Evolutionary conservation across 176 grass and related monocot species (phyloP).

Genomic region (Thinopyrum elongatum): DNA sequence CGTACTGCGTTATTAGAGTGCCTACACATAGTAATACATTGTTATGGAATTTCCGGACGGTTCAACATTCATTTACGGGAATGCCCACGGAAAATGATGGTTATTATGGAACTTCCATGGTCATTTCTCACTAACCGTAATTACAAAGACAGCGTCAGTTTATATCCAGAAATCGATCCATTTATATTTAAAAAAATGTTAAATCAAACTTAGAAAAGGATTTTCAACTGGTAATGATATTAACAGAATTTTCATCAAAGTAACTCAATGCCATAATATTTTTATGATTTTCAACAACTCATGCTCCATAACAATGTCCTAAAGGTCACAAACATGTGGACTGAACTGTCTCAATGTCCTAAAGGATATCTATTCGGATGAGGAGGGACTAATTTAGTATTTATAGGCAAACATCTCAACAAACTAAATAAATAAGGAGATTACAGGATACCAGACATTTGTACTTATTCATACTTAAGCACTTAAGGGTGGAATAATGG

Average conservation of each 20-base stretch:
- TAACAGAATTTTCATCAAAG: not conserved
- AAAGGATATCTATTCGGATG: not conserved
- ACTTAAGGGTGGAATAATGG: not conserved
- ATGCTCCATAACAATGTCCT: not conserved
- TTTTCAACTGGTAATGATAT: not conserved
- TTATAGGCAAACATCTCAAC: not conserved
- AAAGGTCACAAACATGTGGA: not conserved
- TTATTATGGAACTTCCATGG: not conserved
- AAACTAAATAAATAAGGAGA: not conserved
- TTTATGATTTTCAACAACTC: not conserved
- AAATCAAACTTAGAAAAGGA: not conserved
- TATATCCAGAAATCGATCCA: not conserved
- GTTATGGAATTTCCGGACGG: not conserved
- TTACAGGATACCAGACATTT: not conserved
- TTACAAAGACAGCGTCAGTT: not conserved
- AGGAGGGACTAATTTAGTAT: not conserved
- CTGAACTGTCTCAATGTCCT: too few species aligned
- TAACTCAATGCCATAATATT: not conserved
- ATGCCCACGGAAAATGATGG: not conserved
- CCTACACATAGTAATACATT: not conserved
- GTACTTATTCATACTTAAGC: not conserved
- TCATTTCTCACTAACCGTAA: slow-evolving; percentile 7
- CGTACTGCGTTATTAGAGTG: slow-evolving; percentile 10
- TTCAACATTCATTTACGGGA: slow-evolving; percentile 25
- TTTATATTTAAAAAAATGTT: not conserved